These are phyloP conservation scores for Stromatinia cepivora DNA, from an alignment of 2,329 filamentous ascomycete species.

Conservation along the genomic window DNA sequence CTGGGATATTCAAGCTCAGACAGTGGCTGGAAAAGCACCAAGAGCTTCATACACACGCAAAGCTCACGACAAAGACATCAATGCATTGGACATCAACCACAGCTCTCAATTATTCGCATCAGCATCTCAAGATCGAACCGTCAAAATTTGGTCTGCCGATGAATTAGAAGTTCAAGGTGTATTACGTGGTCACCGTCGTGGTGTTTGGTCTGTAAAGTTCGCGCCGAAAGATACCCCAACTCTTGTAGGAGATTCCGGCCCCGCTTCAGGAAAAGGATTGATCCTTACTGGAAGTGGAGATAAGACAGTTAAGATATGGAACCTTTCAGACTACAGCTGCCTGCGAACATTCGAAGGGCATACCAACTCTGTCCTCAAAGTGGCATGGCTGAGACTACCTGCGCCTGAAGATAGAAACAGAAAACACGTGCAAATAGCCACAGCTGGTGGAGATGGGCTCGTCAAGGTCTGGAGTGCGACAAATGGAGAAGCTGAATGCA, in stretches of 20 bases:
- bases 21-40: constrained; percentile 52
- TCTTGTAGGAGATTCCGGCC: constrained; percentile 69
- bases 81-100: constrained; percentile 81
- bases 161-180: constrained; percentile 91
- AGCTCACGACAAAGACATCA: constrained; percentile 98
- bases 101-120: constrained; percentile 83
- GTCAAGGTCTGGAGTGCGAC: constrained; percentile 96
- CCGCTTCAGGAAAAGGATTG: constrained; percentile 75
- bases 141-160: constrained; percentile 93
- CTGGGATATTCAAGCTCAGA: constrained; percentile 69
- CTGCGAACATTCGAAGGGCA: constrained; percentile 94
- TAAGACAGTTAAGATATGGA: constrained; percentile 96
- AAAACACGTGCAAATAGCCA: constrained; percentile 71
- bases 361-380: constrained; percentile 91
- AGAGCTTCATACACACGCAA: constrained; percentile 83
- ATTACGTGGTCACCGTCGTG: constrained; percentile 85
- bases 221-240: constrained; percentile 75
- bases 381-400: constrained; percentile 74
- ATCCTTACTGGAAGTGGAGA: constrained; percentile 91
- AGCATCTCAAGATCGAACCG: constrained; percentile 92
- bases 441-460: constrained; percentile 87
- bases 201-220: constrained; percentile 95
- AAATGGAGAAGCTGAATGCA: constrained; percentile 80
- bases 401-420: constrained; percentile 52
- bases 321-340: constrained; percentile 85